phyloP scores from a whole-genome alignment of 1,139 yeast genomes.

The Scheffersomyces titani region DNA sequence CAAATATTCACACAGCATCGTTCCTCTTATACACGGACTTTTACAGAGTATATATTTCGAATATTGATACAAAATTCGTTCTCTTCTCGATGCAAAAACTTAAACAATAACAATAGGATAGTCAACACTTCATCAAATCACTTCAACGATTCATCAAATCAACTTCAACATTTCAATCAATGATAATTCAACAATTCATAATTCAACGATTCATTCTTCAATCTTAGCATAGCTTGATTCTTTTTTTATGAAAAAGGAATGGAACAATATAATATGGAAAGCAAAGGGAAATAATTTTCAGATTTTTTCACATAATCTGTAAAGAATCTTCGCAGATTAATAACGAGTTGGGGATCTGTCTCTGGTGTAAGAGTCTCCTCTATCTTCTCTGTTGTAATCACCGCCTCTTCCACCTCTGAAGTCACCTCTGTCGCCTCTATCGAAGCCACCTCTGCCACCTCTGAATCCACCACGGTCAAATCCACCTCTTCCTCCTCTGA shows the following conservation, averaged over 20 bases:
- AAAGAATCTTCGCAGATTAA: conserved; percentile 19
- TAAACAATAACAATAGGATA: not conserved
- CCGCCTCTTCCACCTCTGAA: conserved; percentile 32
- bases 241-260: not conserved
- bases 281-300: conserved; percentile 6
- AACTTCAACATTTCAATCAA: conserved; percentile 5
- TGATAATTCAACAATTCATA: conserved; percentile 28
- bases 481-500: conserved; percentile 36
- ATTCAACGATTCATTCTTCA: conserved; percentile 34
- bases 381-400: conserved; percentile 35
- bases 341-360: conserved; percentile 64
- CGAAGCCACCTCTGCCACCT: conserved; percentile 43
- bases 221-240: not conserved
- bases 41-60: not conserved
- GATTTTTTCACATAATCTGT: conserved; percentile 11
- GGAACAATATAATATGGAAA: conserved; percentile 3
- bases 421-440: conserved; percentile 25
- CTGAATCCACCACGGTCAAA: conserved; percentile 30
- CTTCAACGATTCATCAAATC: not conserved
- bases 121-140: not conserved
- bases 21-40: not conserved
- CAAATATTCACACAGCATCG: not conserved
- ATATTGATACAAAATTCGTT: not conserved
- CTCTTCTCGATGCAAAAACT: not conserved
- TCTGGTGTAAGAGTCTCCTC: conserved; percentile 47